A percentile compares a stretch with the other conserved stretches of the same genome.
These are phyloP conservation scores for Cladophialophora immunda DNA, from an alignment of 2,329 filamentous ascomycete species.

Conservation along the genomic window DNA sequence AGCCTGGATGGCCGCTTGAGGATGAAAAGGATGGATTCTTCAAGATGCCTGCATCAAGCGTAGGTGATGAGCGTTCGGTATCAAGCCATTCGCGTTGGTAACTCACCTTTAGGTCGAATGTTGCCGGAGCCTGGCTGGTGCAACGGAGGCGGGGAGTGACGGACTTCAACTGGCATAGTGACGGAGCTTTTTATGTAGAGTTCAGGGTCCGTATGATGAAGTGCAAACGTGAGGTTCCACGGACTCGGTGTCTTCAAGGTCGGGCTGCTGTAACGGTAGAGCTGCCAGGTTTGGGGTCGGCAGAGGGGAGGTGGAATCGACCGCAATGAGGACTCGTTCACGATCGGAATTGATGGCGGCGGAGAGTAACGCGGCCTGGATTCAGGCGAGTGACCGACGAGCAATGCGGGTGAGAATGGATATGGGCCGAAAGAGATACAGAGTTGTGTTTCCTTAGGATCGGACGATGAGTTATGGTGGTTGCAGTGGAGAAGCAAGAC, in stretches of 20 bases:
- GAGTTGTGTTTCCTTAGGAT: slow-evolving; percentile 8
- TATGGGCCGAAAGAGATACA: slow-evolving; percentile 15
- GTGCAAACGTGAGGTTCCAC: not conserved
- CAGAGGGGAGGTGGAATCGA: not conserved
- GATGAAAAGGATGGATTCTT: slow-evolving; percentile 79
- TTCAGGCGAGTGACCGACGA: slow-evolving; percentile 13
- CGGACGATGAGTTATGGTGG: slow-evolving; percentile 12
- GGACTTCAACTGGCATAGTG: slow-evolving; percentile 40
- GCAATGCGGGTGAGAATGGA: not conserved
- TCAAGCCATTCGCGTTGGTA: not conserved
- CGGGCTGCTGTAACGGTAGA: not conserved
- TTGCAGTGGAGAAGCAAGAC: slow-evolving; percentile 8
- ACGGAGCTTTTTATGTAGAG: not conserved
- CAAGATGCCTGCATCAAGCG: slow-evolving; percentile 75
- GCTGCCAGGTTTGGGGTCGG: slow-evolving; percentile 1
- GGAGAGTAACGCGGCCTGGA: slow-evolving; percentile 7
- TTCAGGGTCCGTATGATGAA: not conserved
- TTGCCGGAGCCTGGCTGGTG: slow-evolving; percentile 47
- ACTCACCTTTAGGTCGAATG: slow-evolving; percentile 53
- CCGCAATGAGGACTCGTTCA: slow-evolving; percentile 1
- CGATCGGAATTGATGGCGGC: slow-evolving; percentile 3
- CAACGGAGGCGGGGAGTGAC: slow-evolving; percentile 35
- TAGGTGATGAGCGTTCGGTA: slow-evolving; percentile 4
- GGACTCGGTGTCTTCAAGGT: not conserved
- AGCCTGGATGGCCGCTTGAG: slow-evolving; percentile 45